phyloP scores from a whole-genome alignment of 2,329 filamentous ascomycete species.

The Cladophialophora chaetospira region DNA sequence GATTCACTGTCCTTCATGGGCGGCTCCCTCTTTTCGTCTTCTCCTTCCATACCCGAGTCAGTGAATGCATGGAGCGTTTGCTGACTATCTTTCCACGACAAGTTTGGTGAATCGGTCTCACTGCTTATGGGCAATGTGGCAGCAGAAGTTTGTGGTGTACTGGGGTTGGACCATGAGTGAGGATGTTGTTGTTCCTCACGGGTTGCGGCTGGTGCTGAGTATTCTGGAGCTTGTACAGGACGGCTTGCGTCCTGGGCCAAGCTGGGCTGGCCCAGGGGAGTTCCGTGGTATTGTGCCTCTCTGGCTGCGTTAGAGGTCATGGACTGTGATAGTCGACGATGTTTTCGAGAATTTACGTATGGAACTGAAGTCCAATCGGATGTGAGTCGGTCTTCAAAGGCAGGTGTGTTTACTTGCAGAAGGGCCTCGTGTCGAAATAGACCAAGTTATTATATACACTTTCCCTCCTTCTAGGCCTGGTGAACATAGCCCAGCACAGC shows the following conservation, averaged over 20 bases:
- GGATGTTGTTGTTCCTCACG: neutral
- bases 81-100: constrained; percentile 22
- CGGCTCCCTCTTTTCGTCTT: neutral
- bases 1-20: neutral
- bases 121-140: neutral
- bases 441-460: neutral
- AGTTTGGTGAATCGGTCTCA: neutral
- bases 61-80: constrained; percentile 10
- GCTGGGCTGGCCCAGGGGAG: constrained; percentile 17
- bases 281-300: constrained; percentile 22
- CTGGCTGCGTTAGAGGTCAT: constrained; percentile 22
- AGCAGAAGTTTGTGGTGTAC: neutral
- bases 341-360: no score
- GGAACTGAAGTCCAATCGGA: neutral
- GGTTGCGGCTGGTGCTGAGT: neutral
- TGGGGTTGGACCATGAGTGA: neutral
- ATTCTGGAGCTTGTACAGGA: neutral
- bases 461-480: neutral
- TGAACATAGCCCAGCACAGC: neutral
- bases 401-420: neutral
- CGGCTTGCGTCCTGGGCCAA: constrained; percentile 25
- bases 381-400: neutral
- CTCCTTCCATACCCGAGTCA: neutral
- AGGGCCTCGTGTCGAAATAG: neutral
- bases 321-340: constrained; percentile 5